A percentile compares a stretch with the other conserved stretches of the same genome.
These are phyloP conservation scores for Cephalotrichum gorgonifer DNA, from an alignment of 2,329 filamentous ascomycete genomes.

Conservation along the genomic window DNA sequence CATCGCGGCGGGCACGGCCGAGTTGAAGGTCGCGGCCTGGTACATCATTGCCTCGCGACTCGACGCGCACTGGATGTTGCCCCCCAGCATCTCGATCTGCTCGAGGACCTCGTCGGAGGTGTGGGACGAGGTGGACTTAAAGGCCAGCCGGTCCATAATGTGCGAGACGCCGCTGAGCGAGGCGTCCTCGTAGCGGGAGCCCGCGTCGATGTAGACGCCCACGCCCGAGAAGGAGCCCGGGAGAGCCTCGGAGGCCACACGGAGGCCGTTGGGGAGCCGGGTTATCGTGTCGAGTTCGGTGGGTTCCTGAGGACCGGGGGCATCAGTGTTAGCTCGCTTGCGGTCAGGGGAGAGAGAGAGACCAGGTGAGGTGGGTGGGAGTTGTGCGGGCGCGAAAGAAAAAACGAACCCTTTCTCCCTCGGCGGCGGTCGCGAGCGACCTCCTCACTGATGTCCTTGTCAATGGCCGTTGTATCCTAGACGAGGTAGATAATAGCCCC, in stretches of 20 bases:
- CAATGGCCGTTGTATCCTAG: neutral
- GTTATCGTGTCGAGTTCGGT: constrained; percentile 81
- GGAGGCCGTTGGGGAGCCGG: constrained; percentile 81
- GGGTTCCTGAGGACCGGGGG: constrained; percentile 45
- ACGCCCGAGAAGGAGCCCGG: constrained; percentile 92
- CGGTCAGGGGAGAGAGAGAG: neutral
- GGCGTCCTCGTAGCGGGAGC: constrained; percentile 85
- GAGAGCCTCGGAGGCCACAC: constrained; percentile 88
- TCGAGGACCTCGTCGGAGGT: constrained; percentile 80
- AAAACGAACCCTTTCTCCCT: neutral
- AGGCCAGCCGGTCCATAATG: constrained; percentile 90
- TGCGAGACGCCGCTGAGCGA: constrained; percentile 84
- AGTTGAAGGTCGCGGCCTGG: constrained; percentile 95
- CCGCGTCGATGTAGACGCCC: constrained; percentile 90
- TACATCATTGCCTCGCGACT: constrained; percentile 97
- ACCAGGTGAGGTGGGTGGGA: neutral
- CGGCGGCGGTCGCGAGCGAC: neutral
- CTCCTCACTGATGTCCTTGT: neutral
- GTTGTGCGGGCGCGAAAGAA: neutral
- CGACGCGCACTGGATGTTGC: constrained; percentile 94
- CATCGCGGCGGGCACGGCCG: constrained; percentile 71
- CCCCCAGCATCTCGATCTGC: constrained; percentile 75
- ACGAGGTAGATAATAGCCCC: neutral
- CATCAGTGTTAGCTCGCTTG: neutral
- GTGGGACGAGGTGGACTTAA: constrained; percentile 71